These are phyloP conservation scores for Penicillium sp. DNA, from an alignment of 2,329 filamentous ascomycete genomes.

Conservation along the genomic window DNA sequence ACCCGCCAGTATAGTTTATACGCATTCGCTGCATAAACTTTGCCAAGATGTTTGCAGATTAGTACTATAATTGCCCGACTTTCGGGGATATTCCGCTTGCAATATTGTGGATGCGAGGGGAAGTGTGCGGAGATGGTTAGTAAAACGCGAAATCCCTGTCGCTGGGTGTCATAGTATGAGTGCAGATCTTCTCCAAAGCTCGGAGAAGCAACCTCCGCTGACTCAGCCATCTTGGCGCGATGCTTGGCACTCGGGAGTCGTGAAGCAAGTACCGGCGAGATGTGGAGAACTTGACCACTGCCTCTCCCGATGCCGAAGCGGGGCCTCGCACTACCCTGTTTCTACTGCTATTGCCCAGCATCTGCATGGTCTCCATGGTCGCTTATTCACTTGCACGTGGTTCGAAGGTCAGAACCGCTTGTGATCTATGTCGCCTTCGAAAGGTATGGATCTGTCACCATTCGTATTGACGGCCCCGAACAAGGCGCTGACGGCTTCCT, in stretches of 20 bases:
- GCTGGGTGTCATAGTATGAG: no score
- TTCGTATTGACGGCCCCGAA: no score
- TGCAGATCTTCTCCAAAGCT: background rate
- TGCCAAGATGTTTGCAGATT: no score
- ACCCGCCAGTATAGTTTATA: no score
- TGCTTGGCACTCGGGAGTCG: background rate
- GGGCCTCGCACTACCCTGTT: background rate
- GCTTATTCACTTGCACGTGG: background rate
- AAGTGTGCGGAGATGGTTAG: background rate
- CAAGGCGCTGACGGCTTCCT: background rate
- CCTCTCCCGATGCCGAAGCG: background rate
- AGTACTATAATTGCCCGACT: no score
- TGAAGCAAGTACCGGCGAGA: background rate
- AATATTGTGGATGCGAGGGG: background rate
- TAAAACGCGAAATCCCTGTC: no score
- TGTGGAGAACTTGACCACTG: background rate
- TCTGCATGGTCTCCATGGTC: background rate
- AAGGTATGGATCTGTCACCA: slow-evolving; percentile 14
- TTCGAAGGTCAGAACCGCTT: slow-evolving; percentile 13
- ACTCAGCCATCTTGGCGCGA: background rate
- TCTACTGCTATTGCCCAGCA: background rate
- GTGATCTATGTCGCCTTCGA: slow-evolving; percentile 22
- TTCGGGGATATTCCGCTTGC: no score
- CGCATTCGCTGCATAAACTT: no score
- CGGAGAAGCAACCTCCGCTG: slow-evolving; percentile 2